Base-by-base conservation (phyloP, 2,329 filamentous ascomycete species). In the Trichoderma sp. region DNA sequence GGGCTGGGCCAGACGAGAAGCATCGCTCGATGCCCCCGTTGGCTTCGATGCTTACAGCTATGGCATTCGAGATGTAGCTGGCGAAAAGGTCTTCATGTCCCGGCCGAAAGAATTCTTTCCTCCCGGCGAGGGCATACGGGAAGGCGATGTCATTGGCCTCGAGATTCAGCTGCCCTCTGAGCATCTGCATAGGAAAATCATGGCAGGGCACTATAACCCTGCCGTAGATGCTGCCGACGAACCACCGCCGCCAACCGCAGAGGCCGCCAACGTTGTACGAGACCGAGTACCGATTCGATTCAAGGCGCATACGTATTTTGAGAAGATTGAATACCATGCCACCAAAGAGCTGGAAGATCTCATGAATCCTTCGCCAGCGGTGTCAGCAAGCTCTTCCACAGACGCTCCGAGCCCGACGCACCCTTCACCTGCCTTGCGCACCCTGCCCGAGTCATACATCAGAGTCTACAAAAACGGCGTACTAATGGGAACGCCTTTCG, bases 221-320 rank as follows among this genome's bases (percentile, higher is more conserved):
- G 89, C 92, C 3, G 89, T 94, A 0, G 94, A 97, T 76, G 77
- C 88, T 0, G 81, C 85, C 52, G 87, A 90, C 72, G 88, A 90
- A 56, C 84, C 87, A 5, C 80, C 83, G 11, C 79, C 83, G 21
- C 78, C 83, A 3, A 84, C 86, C 0, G 84, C 86, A n/a, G 85
- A 88, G 71, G 87, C 87, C 0, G 82, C 88, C 19, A 96, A 98
- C 78, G 92, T 98, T 71, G 92, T 99, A 70, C 93, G 96, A 71
- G 96, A 99, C 79, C 92, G 96, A 60, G 93, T 97, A 56, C 94
- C 96, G 0, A 97, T 98, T 73, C 90, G 94, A 11, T 96, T 97
- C 83, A 97, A 97, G 80, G 89, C 91, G 53, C 93, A 96, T 78
- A 91, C 94, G 65, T 97, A 96, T 82, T 97, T 97, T 79, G 95